Evolutionary conservation across 345 rosid genomes (phyloP).

Genomic region (Boechera retrofracta): DNA sequence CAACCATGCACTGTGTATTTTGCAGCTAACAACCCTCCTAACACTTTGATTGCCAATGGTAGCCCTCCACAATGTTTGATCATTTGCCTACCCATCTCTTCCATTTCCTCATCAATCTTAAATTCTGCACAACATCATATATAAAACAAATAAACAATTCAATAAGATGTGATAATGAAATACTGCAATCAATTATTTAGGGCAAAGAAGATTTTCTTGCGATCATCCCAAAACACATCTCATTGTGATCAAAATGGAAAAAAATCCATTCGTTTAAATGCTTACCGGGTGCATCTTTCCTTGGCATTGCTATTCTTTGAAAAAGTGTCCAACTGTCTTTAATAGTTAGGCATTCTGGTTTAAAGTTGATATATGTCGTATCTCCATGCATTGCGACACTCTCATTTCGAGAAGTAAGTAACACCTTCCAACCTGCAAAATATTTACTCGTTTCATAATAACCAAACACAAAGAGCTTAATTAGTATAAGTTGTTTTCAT

Average conservation of each 20-base stretch:
- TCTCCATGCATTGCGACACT: constrained; percentile 7
- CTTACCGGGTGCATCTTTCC: constrained; percentile 27
- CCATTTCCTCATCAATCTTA: not conserved
- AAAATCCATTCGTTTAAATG: not conserved
- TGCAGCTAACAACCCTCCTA: too few relatives aligned
- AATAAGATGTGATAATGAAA: too few relatives aligned
- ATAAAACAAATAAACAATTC: too few relatives aligned
- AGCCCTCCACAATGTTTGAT: constrained; percentile 8
- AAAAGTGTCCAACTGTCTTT: constrained; percentile 46
- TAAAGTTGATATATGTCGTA: constrained; percentile 14
- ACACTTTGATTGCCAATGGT: too few relatives aligned
- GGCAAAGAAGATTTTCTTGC: too few relatives aligned
- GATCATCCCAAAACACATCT: too few relatives aligned
- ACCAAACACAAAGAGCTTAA: too few relatives aligned
- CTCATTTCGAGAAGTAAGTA: constrained; percentile 48
- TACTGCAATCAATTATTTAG: too few relatives aligned
- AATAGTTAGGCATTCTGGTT: not conserved
- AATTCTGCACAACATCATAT: not conserved
- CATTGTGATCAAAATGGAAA: too few relatives aligned
- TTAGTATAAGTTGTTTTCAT: too few relatives aligned
- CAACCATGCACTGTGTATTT: too few relatives aligned
- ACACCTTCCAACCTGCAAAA: not conserved
- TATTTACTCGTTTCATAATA: not conserved
- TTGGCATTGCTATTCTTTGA: constrained; percentile 9
- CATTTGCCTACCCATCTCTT: constrained; percentile 9